phyloP scores from a whole-genome alignment of 306 rosid species.

The Coriaria nepalensis region DNA sequence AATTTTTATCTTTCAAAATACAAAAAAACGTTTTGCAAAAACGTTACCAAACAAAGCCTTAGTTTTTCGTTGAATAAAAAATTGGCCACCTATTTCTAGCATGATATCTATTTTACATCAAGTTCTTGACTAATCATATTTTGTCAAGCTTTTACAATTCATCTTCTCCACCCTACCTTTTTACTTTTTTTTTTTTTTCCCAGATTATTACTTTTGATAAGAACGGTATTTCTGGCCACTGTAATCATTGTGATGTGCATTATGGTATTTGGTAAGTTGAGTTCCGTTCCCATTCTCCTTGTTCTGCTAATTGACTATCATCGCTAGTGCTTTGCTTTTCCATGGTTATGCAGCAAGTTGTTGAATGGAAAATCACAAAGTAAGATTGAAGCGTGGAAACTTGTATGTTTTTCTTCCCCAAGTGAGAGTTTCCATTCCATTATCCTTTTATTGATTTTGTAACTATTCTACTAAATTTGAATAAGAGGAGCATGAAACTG shows the following conservation, averaged over 20 bases:
- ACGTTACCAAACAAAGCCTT: too few species aligned
- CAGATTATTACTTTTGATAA: conserved; percentile 80
- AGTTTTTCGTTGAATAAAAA: too few species aligned
- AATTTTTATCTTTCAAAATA: too few species aligned
- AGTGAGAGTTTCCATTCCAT: neutral
- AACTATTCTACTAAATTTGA: too few species aligned
- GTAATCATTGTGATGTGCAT: conserved; percentile 78
- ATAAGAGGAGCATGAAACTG: too few species aligned
- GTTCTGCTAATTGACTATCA: conserved; percentile 1
- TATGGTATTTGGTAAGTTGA: conserved; percentile 53
- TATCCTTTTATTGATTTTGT: too few species aligned
- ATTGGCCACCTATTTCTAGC: too few species aligned
- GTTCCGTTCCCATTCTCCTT: neutral
- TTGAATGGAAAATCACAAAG: conserved; percentile 20
- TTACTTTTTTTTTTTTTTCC: conserved; percentile 8
- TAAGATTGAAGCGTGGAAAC: conserved; percentile 77
- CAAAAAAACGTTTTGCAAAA: too few species aligned
- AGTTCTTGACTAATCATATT: neutral
- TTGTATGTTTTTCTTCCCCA: conserved; percentile 42
- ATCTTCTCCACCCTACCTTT: neutral
- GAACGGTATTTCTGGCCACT: conserved; percentile 85
- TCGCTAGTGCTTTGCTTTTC: conserved; percentile 7
- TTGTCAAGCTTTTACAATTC: too few species aligned
- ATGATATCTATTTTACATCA: too few species aligned
- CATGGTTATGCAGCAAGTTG: conserved; percentile 32